Conservation (phyloP, 1,284 basidiomycete species). For the Phylloporus sp. region DNA sequence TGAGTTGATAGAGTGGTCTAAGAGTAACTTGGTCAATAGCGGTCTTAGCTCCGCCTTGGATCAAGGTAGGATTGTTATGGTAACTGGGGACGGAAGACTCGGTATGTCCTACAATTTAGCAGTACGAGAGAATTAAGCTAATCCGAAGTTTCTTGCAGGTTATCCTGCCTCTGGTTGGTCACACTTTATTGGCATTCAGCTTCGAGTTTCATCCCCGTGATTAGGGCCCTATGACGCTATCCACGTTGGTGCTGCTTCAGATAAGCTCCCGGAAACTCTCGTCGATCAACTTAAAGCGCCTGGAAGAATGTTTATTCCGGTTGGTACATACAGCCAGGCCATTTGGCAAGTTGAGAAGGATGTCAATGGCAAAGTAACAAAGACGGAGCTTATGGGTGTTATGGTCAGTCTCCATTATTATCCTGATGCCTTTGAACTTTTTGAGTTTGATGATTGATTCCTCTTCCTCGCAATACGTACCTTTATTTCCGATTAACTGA, state of each 20-base stretch:
- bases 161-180: conserved; percentile 39
- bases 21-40: conserved; percentile 74
- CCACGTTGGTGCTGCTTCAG: conserved; percentile 94
- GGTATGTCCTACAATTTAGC: conserved; percentile 49
- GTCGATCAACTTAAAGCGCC: conserved; percentile 85
- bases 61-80: conserved; percentile 63
- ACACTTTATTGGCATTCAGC: not conserved
- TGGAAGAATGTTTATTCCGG: conserved; percentile 94
- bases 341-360: conserved; percentile 88
- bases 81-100: conserved; percentile 83
- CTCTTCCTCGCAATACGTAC: not conserved
- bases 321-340: conserved; percentile 71
- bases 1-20: conserved; percentile 77
- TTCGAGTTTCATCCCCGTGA: not conserved
- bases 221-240: conserved; percentile 86
- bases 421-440: conserved; percentile 19
- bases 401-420: conserved; percentile 56
- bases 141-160: conserved; percentile 27
- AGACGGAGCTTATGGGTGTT: conserved; percentile 82
- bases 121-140: not conserved
- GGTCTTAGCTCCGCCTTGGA: conserved; percentile 66
- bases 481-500: not conserved
- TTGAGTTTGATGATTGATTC: conserved; percentile 23
- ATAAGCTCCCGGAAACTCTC: conserved; percentile 74
- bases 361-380: conserved; percentile 69